Percentiles rank a stretch among this genome's conserved stretches.
These are phyloP conservation scores for Cryptococcus floricola DNA, from an alignment of 1,284 basidiomycete species.

Conservation along the genomic window DNA sequence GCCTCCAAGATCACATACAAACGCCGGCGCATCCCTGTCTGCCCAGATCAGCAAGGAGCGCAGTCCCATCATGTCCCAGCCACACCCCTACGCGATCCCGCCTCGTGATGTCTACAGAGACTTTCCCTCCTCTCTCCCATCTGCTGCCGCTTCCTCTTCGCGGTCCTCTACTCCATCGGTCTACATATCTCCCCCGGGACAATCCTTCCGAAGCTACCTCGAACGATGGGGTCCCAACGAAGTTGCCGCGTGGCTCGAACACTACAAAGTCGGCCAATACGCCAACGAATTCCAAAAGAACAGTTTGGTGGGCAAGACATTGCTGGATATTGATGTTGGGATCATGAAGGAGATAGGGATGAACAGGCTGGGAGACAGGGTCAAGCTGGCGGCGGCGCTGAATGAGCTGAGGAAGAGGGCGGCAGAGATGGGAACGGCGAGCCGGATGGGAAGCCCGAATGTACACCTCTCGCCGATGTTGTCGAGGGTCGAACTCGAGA, in stretches of 20 bases:
- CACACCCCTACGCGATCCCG: slow-evolving; percentile 18
- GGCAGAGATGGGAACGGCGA: slow-evolving; percentile 1
- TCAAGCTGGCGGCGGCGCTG: slow-evolving; percentile 78
- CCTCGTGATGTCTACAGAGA: slow-evolving; percentile 15
- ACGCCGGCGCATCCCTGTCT: not conserved
- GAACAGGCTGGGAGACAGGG: slow-evolving; percentile 78
- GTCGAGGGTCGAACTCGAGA: slow-evolving; percentile 1
- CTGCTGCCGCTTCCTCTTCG: no score
- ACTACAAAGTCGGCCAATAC: slow-evolving; percentile 62
- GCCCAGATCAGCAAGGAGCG: no score
- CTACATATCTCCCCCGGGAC: not conserved
- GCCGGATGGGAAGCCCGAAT: no score
- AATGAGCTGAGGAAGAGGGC: slow-evolving; percentile 63
- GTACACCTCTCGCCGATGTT: no score
- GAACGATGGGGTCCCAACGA: not conserved
- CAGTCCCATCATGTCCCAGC: slow-evolving; percentile 15
- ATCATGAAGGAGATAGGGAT: slow-evolving; percentile 86
- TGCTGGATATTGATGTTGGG: slow-evolving; percentile 80
- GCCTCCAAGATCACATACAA: slow-evolving; percentile 1
- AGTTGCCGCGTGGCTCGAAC: not conserved
- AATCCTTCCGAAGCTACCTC: not conserved
- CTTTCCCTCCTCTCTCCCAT: no score
- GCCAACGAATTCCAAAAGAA: slow-evolving; percentile 68
- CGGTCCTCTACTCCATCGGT: not conserved
- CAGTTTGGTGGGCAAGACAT: slow-evolving; percentile 82